phyloP scores from a whole-genome alignment of 768 basidiomycete species.

The Trametes gibbosa region DNA sequence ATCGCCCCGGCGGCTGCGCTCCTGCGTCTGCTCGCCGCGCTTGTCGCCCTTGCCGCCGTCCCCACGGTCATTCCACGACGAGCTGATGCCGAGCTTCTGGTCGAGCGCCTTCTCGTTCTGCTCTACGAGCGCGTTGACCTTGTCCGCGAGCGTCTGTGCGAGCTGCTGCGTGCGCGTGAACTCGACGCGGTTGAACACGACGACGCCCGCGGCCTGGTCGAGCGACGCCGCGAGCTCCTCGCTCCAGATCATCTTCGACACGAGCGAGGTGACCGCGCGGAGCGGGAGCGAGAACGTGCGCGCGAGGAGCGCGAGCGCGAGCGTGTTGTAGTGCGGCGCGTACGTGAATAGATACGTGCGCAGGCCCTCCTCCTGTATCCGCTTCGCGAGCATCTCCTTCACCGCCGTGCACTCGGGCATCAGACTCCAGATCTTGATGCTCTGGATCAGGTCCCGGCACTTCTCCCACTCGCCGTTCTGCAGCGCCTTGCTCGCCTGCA shows the following conservation, averaged over 20 bases:
- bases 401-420: constrained; percentile 87
- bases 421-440: constrained; percentile 97
- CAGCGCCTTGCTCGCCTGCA: constrained; percentile 96
- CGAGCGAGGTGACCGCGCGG: constrained; percentile 81
- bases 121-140: constrained; percentile 81
- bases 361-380: constrained; percentile 97
- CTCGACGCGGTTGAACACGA: constrained; percentile 93
- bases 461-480: constrained; percentile 98
- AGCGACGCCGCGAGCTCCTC: constrained; percentile 92
- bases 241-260: constrained; percentile 98
- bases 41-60: constrained; percentile 77
- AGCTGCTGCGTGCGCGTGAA: constrained; percentile 85
- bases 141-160: constrained; percentile 86
- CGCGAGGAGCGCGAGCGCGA: constrained; percentile 85
- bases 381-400: constrained; percentile 95
- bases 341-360: constrained; percentile 99
- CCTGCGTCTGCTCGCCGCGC: constrained; percentile 74
- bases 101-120: constrained; percentile 91
- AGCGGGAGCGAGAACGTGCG: constrained; percentile 83
- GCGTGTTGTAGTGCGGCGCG: constrained; percentile 86
- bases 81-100: constrained; percentile 68
- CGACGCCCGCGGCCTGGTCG: constrained; percentile 85
- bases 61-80: constrained; percentile 63
- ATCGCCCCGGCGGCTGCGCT: constrained; percentile 71
- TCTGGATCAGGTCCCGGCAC: constrained; percentile 88